Evolutionary conservation across 2,329 filamentous ascomycete species (phyloP).

Genomic region (Colletotrichum liriopes): DNA sequence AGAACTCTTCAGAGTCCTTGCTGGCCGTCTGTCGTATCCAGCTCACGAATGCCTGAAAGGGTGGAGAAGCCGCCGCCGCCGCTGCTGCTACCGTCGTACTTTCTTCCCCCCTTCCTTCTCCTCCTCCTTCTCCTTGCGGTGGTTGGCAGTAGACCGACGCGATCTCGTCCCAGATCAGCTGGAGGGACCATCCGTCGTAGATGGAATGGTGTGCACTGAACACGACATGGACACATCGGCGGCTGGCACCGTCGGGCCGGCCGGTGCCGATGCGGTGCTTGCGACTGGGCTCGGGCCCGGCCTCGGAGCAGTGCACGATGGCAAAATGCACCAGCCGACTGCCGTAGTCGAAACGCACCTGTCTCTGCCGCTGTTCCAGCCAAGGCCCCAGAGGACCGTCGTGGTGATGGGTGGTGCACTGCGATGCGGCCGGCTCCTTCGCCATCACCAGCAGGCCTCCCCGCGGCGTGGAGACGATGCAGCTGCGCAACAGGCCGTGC

Average conservation of each 20-base stretch:
- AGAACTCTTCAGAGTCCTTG: too few relatives aligned
- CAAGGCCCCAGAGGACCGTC: background rate
- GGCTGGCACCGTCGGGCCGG: background rate
- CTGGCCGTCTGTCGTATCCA: too few relatives aligned
- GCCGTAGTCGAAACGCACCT: background rate
- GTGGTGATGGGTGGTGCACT: background rate
- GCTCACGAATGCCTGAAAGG: too few relatives aligned
- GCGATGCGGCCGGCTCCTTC: background rate
- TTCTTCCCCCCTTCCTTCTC: too few relatives aligned
- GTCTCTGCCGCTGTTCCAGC: background rate
- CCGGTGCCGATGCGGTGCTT: background rate
- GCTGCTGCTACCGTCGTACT: too few relatives aligned
- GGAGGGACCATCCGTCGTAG: constrained; percentile 50
- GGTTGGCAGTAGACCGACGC: background rate
- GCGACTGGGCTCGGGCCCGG: too few relatives aligned
- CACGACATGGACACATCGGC: background rate
- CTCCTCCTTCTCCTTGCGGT: background rate
- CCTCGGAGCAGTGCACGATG: background rate
- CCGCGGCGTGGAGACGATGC: background rate
- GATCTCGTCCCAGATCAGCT: constrained; percentile 28
- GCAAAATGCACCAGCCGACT: background rate
- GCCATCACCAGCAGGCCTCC: background rate
- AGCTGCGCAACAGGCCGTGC: background rate
- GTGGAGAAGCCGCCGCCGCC: too few relatives aligned
- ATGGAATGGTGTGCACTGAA: constrained; percentile 48